These are phyloP conservation scores for Xylaria sp. DNA, from an alignment of 2,329 filamentous ascomycete species.

Conservation along the genomic window DNA sequence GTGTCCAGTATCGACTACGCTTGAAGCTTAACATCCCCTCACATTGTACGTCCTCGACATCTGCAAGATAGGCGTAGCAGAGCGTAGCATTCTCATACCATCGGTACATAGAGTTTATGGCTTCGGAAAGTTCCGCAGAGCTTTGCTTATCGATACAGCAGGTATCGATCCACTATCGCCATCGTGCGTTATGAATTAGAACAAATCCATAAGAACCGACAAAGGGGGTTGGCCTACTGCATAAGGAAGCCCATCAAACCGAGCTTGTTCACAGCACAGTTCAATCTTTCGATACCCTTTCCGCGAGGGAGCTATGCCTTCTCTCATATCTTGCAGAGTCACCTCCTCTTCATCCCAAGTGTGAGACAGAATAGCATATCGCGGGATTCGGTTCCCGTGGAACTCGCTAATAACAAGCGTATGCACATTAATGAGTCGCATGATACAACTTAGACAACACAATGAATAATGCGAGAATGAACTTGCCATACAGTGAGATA, in stretches of 20 bases:
- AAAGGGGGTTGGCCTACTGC: neutral
- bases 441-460: neutral
- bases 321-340: conserved; percentile 26
- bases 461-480: too few species aligned
- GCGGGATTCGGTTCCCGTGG: conserved; percentile 5
- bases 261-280: conserved; percentile 15
- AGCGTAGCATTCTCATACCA: conserved; percentile 26
- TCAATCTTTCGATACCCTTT: conserved; percentile 10
- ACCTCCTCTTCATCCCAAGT: conserved; percentile 31
- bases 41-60: conserved; percentile 7
- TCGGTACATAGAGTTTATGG: conserved; percentile 12
- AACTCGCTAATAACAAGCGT: conserved; percentile 14
- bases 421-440: conserved; percentile 23
- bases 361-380: conserved; percentile 28
- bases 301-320: conserved; percentile 13
- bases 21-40: conserved; percentile 13
- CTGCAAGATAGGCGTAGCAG: conserved; percentile 28
- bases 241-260: conserved; percentile 15
- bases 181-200: conserved; percentile 3
- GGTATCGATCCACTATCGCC: conserved; percentile 29
- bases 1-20: conserved; percentile 21
- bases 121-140: conserved; percentile 22
- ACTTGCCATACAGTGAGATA: too few species aligned
- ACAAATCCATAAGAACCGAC: neutral
- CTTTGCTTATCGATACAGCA: conserved; percentile 31